Conservation (phyloP, 164 flowering plant species). For the Paratinospora sagittata region DNA sequence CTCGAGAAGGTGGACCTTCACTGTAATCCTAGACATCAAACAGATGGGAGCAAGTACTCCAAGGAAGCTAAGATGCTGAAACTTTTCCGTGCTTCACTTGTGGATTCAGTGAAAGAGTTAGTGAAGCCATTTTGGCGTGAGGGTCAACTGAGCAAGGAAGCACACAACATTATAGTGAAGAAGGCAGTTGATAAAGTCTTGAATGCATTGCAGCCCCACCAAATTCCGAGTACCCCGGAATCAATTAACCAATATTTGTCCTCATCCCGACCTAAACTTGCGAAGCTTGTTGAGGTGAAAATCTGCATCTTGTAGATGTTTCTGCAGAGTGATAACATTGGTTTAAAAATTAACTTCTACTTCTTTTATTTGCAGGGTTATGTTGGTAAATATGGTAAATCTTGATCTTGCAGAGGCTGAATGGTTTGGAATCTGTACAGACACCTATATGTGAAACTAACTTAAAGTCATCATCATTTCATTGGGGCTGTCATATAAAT, state of each 20-base stretch:
- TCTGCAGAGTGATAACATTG: not conserved
- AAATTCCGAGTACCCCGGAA: slow-evolving; percentile 57
- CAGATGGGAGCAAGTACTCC: slow-evolving; percentile 21
- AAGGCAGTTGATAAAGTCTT: slow-evolving; percentile 85
- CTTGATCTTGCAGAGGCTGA: slow-evolving; percentile 28
- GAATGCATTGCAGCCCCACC: slow-evolving; percentile 47
- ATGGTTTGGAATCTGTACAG: slow-evolving; percentile 15
- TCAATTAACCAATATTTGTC: slow-evolving; percentile 59
- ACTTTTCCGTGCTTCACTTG: slow-evolving; percentile 57
- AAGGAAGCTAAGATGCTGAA: slow-evolving; percentile 50
- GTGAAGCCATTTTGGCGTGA: slow-evolving; percentile 80
- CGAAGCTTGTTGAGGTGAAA: slow-evolving; percentile 80
- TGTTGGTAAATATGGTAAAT: slow-evolving; percentile 54
- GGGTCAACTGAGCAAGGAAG: slow-evolving; percentile 75
- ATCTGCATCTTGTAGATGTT: slow-evolving; percentile 10
- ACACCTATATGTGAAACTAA: slow-evolving; percentile 9
- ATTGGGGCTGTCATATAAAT: slow-evolving; percentile 12
- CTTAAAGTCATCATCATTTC: slow-evolving; percentile 8
- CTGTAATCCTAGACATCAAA: slow-evolving; percentile 20
- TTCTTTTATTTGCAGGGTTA: slow-evolving; percentile 64
- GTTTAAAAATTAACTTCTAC: slow-evolving; percentile 6
- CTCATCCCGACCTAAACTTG: slow-evolving; percentile 52
- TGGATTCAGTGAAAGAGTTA: slow-evolving; percentile 71
- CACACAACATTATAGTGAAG: slow-evolving; percentile 71
- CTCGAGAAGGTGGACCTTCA: slow-evolving; percentile 9